These are phyloP conservation scores for Parasitella parasitica DNA, from an alignment of 371 early-diverging fungal species.

Conservation along the genomic window DNA sequence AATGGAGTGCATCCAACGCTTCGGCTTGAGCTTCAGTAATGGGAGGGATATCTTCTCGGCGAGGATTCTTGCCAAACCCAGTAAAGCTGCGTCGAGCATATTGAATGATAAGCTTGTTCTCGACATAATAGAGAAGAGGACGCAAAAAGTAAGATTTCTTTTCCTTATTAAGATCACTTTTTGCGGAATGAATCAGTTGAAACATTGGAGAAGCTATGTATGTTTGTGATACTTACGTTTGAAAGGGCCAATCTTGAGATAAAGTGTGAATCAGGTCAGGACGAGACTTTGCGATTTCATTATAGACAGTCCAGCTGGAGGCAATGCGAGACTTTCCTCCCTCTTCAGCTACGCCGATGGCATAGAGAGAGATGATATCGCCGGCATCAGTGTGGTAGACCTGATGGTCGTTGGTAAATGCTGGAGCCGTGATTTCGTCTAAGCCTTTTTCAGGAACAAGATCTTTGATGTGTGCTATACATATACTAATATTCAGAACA, in stretches of 20 bases:
- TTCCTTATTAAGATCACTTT: conserved; percentile 15
- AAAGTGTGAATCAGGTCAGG: conserved; percentile 35
- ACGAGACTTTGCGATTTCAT: conserved; percentile 25
- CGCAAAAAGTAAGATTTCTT: conserved; percentile 13
- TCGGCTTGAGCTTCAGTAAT: conserved; percentile 35
- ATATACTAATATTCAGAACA: neutral
- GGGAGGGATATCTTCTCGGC: conserved; percentile 32
- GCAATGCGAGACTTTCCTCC: conserved; percentile 34
- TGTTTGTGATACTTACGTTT: conserved; percentile 29
- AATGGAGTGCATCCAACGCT: conserved; percentile 30
- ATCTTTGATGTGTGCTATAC: conserved; percentile 30
- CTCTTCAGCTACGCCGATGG: conserved; percentile 29
- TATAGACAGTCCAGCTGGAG: conserved; percentile 37
- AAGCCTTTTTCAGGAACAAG: conserved; percentile 21
- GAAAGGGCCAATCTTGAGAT: conserved; percentile 26
- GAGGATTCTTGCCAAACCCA: conserved; percentile 29
- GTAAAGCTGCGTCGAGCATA: conserved; percentile 33
- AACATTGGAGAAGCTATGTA: too few relatives aligned
- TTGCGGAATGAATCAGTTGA: too few relatives aligned
- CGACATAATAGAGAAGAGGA: conserved; percentile 26
- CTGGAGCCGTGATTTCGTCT: conserved; percentile 26
- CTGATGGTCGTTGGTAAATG: conserved; percentile 34
- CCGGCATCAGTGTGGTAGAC: conserved; percentile 36
- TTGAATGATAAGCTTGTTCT: conserved; percentile 31
- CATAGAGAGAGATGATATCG: conserved; percentile 35